Evolutionary conservation across 129 eudicot genomes (phyloP).

Genomic region (Helichrysum umbraculigerum): DNA sequence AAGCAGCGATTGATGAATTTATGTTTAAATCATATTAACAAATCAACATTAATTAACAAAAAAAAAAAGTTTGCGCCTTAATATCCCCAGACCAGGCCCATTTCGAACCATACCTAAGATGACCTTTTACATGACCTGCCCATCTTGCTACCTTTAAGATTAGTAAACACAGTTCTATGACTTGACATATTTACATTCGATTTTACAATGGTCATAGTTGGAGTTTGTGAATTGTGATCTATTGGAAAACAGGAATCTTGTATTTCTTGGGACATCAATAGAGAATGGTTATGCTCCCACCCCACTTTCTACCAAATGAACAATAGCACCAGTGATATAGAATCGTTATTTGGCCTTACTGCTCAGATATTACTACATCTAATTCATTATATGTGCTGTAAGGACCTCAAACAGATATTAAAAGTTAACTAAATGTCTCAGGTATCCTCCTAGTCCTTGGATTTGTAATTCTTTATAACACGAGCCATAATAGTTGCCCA

Average conservation of each 20-base stretch:
- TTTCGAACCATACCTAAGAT: too few species aligned
- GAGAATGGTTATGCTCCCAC: conserved; percentile 77
- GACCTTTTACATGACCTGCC: not conserved
- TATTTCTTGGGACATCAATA: conserved; percentile 81
- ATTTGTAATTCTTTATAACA: conserved; percentile 63
- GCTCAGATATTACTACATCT: not conserved
- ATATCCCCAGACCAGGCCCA: too few species aligned
- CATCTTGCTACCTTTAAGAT: not conserved
- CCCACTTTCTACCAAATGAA: conserved; percentile 85
- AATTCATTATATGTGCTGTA: too few species aligned
- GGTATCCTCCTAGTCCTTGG: conserved; percentile 67
- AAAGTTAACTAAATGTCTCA: conserved; percentile 59
- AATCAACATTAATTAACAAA: too few species aligned
- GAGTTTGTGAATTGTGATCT: conserved; percentile 63
- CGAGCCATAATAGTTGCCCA: conserved; percentile 91
- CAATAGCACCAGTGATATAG: not conserved
- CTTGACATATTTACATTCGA: conserved; percentile 42
- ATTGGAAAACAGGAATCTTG: conserved; percentile 79
- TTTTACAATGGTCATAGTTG: conserved; percentile 63
- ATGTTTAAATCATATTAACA: too few species aligned
- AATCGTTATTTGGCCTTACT: not conserved
- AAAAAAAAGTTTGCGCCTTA: too few species aligned
- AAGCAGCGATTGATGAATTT: not conserved
- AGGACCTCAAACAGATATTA: conserved; percentile 19
- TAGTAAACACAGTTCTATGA: not conserved